Conservation (phyloP, 495 filamentous ascomycete species). For the Penicillium coffeae region DNA sequence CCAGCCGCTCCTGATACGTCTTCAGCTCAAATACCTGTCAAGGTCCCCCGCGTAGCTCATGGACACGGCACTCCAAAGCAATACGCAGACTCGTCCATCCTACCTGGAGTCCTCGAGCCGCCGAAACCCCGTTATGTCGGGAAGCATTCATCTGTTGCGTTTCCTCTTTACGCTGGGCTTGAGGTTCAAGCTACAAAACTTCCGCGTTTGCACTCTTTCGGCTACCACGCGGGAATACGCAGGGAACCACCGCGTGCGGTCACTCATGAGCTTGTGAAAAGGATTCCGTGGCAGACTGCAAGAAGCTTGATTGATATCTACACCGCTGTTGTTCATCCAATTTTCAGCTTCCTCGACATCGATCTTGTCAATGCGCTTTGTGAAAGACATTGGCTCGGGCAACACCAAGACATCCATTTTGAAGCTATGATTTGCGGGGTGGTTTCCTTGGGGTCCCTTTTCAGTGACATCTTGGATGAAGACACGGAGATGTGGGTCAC, state of each 20-base stretch:
- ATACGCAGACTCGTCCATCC: slow-evolving; percentile 8
- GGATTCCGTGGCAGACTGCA: slow-evolving; percentile 22
- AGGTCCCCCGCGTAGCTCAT: slow-evolving; percentile 3
- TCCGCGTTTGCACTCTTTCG: slow-evolving; percentile 44
- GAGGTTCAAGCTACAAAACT: slow-evolving; percentile 35
- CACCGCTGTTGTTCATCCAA: slow-evolving; percentile 30
- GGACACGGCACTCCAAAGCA: not conserved
- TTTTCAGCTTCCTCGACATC: slow-evolving; percentile 40
- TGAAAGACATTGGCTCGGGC: slow-evolving; percentile 24
- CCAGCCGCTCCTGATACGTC: not conserved
- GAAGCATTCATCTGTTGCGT: slow-evolving; percentile 40
- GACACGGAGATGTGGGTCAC: slow-evolving; percentile 26
- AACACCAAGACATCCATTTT: slow-evolving; percentile 20
- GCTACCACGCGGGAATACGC: slow-evolving; percentile 39
- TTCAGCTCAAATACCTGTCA: not conserved
- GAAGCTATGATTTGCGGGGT: slow-evolving; percentile 35
- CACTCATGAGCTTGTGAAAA: slow-evolving; percentile 12
- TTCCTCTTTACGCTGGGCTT: slow-evolving; percentile 37
- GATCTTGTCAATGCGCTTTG: slow-evolving; percentile 15
- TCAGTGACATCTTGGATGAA: slow-evolving; percentile 18
- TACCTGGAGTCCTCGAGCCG: slow-evolving; percentile 19
- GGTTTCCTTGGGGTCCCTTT: slow-evolving; percentile 31
- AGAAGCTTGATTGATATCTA: slow-evolving; percentile 28
- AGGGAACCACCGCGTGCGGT: slow-evolving; percentile 17
- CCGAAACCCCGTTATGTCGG: slow-evolving; percentile 31